Evolutionary conservation across 257 asterid species (phyloP).

Genomic region (Scutellaria galericulata): DNA sequence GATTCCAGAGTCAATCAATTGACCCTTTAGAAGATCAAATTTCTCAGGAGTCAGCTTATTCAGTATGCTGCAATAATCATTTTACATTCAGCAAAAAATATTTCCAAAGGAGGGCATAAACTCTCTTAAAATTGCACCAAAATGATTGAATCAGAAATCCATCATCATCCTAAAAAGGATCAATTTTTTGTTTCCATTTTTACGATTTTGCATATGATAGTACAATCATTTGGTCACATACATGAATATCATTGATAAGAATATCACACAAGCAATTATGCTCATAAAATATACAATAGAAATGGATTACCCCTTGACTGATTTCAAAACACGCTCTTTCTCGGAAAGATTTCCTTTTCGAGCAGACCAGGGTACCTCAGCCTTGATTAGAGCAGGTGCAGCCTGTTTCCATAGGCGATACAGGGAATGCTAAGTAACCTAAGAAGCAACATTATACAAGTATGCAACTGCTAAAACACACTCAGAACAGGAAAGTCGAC

Average conservation of each 20-base stretch:
- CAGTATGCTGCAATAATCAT: slow-evolving; percentile 69
- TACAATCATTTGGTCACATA: slow-evolving; percentile 7
- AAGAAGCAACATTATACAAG: not conserved
- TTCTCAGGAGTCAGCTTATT: slow-evolving; percentile 98
- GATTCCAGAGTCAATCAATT: slow-evolving; percentile 90
- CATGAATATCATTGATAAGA: not conserved
- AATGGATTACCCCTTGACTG: slow-evolving; percentile 83
- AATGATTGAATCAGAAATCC: not conserved
- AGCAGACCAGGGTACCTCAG: slow-evolving; percentile 97
- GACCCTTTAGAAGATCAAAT: slow-evolving; percentile 91
- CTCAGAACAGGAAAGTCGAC: not conserved
- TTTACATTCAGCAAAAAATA: slow-evolving; percentile 18
- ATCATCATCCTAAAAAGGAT: not conserved
- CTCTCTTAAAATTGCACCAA: not conserved
- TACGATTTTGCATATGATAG: not conserved
- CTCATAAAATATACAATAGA: slow-evolving; percentile 11
- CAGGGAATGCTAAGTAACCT: slow-evolving; percentile 18
- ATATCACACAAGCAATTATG: not conserved
- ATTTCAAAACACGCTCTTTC: slow-evolving; percentile 80
- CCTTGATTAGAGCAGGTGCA: slow-evolving; percentile 77
- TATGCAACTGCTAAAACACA: not conserved
- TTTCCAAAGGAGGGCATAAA: not conserved
- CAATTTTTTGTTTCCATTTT: not conserved
- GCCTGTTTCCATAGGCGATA: slow-evolving; percentile 56
- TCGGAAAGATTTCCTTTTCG: slow-evolving; percentile 82